Base-by-base conservation (phyloP, 2,329 filamentous ascomycete genomes). In the Lecanicillium sp. region DNA sequence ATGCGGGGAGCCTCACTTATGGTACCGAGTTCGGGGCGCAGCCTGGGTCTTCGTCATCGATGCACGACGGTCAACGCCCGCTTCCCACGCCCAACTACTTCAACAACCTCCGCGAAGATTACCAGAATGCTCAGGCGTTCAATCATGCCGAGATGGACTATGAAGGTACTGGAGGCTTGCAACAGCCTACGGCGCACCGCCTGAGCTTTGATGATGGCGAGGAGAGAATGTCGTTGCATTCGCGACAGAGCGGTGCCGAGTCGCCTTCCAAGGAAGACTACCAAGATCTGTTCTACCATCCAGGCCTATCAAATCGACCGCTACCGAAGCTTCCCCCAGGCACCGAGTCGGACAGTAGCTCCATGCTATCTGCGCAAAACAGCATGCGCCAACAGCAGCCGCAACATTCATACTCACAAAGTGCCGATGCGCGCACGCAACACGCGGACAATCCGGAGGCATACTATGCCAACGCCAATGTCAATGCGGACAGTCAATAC, bases 131-230 rank as follows among this genome's bases (percentile, higher is more conserved):
- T 2, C 55, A 67, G 1, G 64, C 65, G 6, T 73, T 73, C 46
- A 55, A 65, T 12, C 72, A 79, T 39, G 87, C 84, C 5, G 76
- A 84, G 39, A 83, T 95, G 36, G 90, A 97, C 59, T 88, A 87
- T 33, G 84, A 79, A 36, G 89, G 86, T 7, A 96, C 88, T n/a
- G 92, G 90, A 29, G 92, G 92, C 2, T 63, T 96, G 19, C 80
- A 88, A 45, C 77, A 85, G 42, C 88, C 89, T 3, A 78, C 71
- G 36, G 71, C 69, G 6, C 75, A 88, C 47, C 77, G 87, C 44
- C 69, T 88, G 51, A 96, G 88, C 61, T 96, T 92, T 51, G 90
- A 97, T 49, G 87, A 95, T 56, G 90, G 87, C 2, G 92, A 96
- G 49, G 92, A 97, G 58, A 72, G 69, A 12, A 71, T 72, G 14